Conservation (phyloP, 352 stramenopile species). For the Globisporangium cystogenes region DNA sequence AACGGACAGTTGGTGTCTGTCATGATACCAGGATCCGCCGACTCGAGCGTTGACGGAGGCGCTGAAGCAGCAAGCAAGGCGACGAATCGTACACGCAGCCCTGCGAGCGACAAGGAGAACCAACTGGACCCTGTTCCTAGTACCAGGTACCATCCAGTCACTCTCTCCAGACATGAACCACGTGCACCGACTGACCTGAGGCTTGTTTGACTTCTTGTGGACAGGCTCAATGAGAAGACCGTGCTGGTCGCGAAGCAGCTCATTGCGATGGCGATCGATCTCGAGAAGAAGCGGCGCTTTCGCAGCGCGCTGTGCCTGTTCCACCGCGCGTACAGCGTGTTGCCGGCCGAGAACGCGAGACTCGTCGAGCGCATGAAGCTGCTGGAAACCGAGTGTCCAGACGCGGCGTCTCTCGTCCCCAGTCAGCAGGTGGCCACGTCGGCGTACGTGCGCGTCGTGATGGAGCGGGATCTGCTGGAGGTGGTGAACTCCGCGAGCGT, state of each 20-base stretch:
- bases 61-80: background rate
- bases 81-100: background rate
- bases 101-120: constrained; percentile 16
- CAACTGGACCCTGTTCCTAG: background rate
- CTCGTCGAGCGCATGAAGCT: constrained; percentile 32
- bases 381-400: constrained; percentile 23
- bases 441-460: constrained; percentile 28
- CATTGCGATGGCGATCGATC: constrained; percentile 40
- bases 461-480: constrained; percentile 44
- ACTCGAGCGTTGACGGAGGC: background rate
- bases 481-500: constrained; percentile 38
- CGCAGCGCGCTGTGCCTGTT: constrained; percentile 41
- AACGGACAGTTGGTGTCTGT: background rate
- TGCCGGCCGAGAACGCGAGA: constrained; percentile 42
- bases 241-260: constrained; percentile 52
- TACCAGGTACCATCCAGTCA: background rate
- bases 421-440: constrained; percentile 37
- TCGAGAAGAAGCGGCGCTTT: constrained; percentile 38
- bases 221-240: constrained; percentile 19
- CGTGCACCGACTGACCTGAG: no score
- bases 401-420: constrained; percentile 14
- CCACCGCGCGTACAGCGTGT: constrained; percentile 39
- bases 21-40: no score
- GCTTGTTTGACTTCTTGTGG: background rate
- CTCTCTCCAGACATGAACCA: no score